Evolutionary conservation across 805 yeast species (phyloP), one percentile per base, ranked within the genome.

Genomic region (Schizosaccharomyces octosporus): DNA sequence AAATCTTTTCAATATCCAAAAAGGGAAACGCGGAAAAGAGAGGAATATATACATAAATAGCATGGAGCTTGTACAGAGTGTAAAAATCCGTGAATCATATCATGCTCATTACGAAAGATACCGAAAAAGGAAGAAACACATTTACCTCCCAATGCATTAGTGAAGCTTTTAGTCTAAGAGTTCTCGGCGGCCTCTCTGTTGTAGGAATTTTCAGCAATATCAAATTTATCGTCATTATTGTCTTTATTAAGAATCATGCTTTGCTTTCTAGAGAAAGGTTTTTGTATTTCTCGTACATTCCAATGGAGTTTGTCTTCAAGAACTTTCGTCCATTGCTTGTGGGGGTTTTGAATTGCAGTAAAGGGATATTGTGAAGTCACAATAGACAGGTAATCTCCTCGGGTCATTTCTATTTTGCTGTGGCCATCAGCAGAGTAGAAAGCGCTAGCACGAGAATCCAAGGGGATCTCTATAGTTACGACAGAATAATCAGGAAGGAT

Each of bases 371-470:
- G 86, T 58, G 93, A 82, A 0, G 96, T 96, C 48, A 81, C 80
- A 17, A 93, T 79, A 0, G 88, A 81, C 42, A 93, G 85, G 67
- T 86, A 88, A 69, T 87, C 93, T 7, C 97, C 97, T 62, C 80
- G 81, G 41, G 74, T 72, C 59, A 93, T 72, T 69, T 93, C 95
- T 3, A 87, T 83, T 54, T 97, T 75, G 27, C 82, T 81, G 66
- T 93, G 82, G 11, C 98, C 98, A 72, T 93, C 98, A 69, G 93
- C 93, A 1, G 96, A 83, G 1, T 94, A 94, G 94, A 95, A 93
- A 0, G 97, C 97, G 0, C 95, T 86, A 4, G 93, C 81, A 61
- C 98, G 74, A 55, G 95, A 83, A 62, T 77, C 79, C 2, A 69
- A 62, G 0, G 97, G 95, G 2, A 88, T 93, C 66, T 84, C 85